Percentiles rank a stretch among this genome's conserved stretches.
Conservation (phyloP, 2,329 filamentous ascomycete genomes). For the Xylariaceae sp. region DNA sequence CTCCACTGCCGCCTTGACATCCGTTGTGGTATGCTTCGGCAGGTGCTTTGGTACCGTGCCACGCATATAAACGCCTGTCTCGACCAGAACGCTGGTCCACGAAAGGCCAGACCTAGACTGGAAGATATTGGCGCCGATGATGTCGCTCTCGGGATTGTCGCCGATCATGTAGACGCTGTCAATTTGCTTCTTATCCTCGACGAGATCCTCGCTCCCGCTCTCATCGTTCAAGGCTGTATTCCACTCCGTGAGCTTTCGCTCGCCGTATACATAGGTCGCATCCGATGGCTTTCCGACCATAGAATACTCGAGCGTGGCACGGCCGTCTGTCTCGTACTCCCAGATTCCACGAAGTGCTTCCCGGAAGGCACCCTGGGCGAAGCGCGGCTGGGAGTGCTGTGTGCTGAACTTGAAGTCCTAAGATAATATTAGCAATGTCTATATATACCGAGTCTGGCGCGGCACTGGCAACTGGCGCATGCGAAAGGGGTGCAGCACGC, state of each 20-base stretch:
- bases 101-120: slow-evolving; percentile 47
- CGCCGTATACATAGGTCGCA: slow-evolving; percentile 63
- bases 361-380: slow-evolving; percentile 67
- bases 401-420: slow-evolving; percentile 64
- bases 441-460: too few relatives aligned
- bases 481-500: too few relatives aligned
- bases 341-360: slow-evolving; percentile 62
- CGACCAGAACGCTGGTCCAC: slow-evolving; percentile 64
- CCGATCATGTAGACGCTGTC: slow-evolving; percentile 69
- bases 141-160: slow-evolving; percentile 64
- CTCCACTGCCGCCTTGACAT: slow-evolving; percentile 62
- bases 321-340: slow-evolving; percentile 39
- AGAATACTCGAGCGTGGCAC: slow-evolving; percentile 45
- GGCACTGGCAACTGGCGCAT: too few relatives aligned
- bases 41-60: slow-evolving; percentile 41
- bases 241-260: slow-evolving; percentile 42
- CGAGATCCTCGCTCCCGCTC: slow-evolving; percentile 25
- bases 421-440: too few relatives aligned
- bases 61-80: slow-evolving; percentile 59
- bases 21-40: slow-evolving; percentile 53
- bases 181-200: too few relatives aligned
- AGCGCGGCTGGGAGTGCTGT: slow-evolving; percentile 59
- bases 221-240: slow-evolving; percentile 6
- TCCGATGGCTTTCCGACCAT: slow-evolving; percentile 64
- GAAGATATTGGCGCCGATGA: slow-evolving; percentile 63